Conservation (phyloP, 164 flowering plant genomes). For the Tinospora cordifolia region DNA sequence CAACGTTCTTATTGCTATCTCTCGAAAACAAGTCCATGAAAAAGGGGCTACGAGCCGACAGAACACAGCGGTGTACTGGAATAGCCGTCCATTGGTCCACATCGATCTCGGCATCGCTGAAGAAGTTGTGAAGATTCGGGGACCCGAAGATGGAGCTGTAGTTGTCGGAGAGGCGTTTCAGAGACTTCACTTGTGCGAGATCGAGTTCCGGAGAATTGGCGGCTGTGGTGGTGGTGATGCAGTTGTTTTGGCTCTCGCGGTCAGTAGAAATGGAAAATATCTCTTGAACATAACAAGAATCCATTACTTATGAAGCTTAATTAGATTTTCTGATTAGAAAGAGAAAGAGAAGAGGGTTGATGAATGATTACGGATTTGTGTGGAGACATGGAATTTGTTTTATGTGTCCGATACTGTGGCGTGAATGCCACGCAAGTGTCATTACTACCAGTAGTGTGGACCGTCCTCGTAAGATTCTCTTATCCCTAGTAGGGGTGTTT, state of each 20-base stretch:
- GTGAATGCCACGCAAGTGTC: too few species aligned
- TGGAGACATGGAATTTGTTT: too few species aligned
- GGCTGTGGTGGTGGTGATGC: not conserved
- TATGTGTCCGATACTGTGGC: too few species aligned
- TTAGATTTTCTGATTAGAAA: too few species aligned
- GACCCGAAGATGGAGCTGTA: slow-evolving; percentile 39
- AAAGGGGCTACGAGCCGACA: slow-evolving; percentile 47
- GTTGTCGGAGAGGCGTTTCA: slow-evolving; percentile 40
- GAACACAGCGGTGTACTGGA: slow-evolving; percentile 60
- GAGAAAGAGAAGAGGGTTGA: too few species aligned
- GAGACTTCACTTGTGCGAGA: slow-evolving; percentile 29
- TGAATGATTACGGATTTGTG: too few species aligned
- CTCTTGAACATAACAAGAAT: not conserved
- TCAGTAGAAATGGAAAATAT: not conserved
- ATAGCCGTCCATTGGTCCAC: slow-evolving; percentile 33
- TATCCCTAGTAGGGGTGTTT: too few species aligned
- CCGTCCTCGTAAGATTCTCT: too few species aligned
- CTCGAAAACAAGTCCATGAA: slow-evolving; percentile 36
- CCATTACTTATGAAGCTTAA: too few species aligned
- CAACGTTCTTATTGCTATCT: slow-evolving; percentile 12
- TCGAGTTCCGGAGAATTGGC: not conserved
- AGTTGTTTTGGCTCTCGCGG: not conserved
- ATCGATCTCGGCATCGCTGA: slow-evolving; percentile 46
- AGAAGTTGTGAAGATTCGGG: slow-evolving; percentile 26
- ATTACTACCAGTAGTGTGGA: too few species aligned